Evolutionary conservation across 768 basidiomycete species (phyloP), one percentile per base, ranked within the genome.

Genomic region (Boletus bicolor): DNA sequence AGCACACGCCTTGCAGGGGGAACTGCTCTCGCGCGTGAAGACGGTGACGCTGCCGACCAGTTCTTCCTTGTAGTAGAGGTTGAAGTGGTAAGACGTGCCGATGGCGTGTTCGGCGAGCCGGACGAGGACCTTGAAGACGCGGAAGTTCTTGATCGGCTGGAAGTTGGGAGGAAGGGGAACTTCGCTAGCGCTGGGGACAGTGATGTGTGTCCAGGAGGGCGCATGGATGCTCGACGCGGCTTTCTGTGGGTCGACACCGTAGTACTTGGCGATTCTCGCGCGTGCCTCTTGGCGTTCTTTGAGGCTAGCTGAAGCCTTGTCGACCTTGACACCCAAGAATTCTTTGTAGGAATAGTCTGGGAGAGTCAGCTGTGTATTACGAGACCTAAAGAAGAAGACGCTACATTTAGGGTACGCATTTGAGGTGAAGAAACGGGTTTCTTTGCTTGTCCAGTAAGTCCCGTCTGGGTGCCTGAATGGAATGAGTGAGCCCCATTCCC

Each of bases 321-420:
- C 60, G 8, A 72, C 69, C 30, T 70, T 62, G 17, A 70, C 49
- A 19, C 68, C 66, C 45, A 47, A 38, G 34, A 70, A 63, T 37
- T 61, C 57, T n/a, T 58, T 49, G 44, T 71, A 70, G 12, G 70
- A 65, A 46, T 70, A 70, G 12, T 66, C 69, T 70, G 28, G 5
- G 37, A 51, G n/a, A 1, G 30, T 56, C 9, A 56, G 37, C 19
- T 10, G 7, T n/a, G 26, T 15, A 41, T 6, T 10, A 36, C 5
- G 7, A 44, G 19, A 14, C 8, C n/a, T 2, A 24, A 24, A 24
- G 19, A 36, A 17, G 7, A 24, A 42, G 47, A 41, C 9, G 24
- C 10, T 50, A 69, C 67, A 59, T 51, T 70, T 69, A 7, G 68
- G 61, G 38, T 56, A 64, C 12, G 55, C 51, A 7, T 62, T 37